Conservation (phyloP, 306 rosid genomes). For the Lithocarpus polystachyus region DNA sequence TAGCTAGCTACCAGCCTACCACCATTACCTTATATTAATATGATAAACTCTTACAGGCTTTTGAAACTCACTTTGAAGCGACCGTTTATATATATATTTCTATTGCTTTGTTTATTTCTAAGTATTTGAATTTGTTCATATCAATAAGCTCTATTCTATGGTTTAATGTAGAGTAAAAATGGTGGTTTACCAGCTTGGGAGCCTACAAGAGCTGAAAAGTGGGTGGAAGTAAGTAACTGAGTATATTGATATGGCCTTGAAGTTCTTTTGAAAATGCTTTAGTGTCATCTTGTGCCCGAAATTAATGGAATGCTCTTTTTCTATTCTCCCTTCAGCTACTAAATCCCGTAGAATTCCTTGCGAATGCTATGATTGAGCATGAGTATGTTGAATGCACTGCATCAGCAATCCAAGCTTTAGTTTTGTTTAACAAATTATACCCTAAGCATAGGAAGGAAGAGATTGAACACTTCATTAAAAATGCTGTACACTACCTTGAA, state of each 20-base stretch:
- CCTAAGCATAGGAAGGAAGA: slow-evolving; percentile 42
- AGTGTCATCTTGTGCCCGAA: not conserved
- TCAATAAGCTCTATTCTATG: not conserved
- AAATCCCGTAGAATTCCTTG: slow-evolving; percentile 36
- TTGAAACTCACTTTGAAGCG: too few species aligned
- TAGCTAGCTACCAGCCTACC: too few species aligned
- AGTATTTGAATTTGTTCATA: not conserved
- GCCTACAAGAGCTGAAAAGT: slow-evolving; percentile 47
- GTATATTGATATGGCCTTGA: not conserved
- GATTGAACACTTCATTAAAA: slow-evolving; percentile 30
- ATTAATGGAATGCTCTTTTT: not conserved
- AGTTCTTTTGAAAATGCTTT: not conserved
- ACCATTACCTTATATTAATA: too few species aligned
- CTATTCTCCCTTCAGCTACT: not conserved
- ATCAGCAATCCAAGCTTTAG: slow-evolving; percentile 42
- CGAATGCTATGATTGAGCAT: slow-evolving; percentile 34
- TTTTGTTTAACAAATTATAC: slow-evolving; percentile 35
- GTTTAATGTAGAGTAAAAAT: slow-evolving; percentile 48
- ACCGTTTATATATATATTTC: too few species aligned
- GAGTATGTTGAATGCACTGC: slow-evolving; percentile 54
- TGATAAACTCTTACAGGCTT: too few species aligned
- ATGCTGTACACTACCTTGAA: slow-evolving; percentile 35
- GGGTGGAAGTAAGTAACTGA: slow-evolving; percentile 57
- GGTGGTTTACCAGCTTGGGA: slow-evolving; percentile 86
- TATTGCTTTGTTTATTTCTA: not conserved